Evolutionary conservation across 768 basidiomycete genomes (phyloP).

Genomic region (Brasilioporus rufonigricans): DNA sequence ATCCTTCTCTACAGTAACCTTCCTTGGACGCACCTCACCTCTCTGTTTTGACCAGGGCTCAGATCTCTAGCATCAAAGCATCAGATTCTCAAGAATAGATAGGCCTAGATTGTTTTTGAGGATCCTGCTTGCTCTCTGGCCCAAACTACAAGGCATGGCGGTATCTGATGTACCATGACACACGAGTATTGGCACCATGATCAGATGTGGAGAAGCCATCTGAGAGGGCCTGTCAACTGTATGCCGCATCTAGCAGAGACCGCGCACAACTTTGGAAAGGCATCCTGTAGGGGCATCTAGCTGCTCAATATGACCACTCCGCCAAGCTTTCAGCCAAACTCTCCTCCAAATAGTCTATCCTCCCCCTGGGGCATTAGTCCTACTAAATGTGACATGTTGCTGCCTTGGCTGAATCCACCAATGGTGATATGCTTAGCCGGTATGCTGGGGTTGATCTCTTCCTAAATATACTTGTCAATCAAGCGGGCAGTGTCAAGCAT

Average conservation of each 20-base stretch:
- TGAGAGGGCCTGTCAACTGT: conserved; percentile 29
- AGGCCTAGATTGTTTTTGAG: conserved; percentile 56
- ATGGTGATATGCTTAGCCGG: too few relatives aligned
- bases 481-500: conserved; percentile 54
- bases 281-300: conserved; percentile 57
- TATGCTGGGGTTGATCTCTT: too few relatives aligned
- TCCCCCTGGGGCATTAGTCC: conserved; percentile 44
- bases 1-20: conserved; percentile 78
- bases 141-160: too few relatives aligned
- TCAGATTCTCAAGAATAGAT: conserved; percentile 34
- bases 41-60: too few relatives aligned
- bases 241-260: background rate
- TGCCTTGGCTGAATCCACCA: too few relatives aligned
- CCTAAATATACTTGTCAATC: too few relatives aligned
- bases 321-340: conserved; percentile 42
- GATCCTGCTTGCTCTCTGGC: conserved; percentile 53
- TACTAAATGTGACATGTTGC: conserved; percentile 14
- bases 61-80: too few relatives aligned
- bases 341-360: conserved; percentile 28
- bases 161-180: too few relatives aligned
- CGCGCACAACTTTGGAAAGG: conserved; percentile 57
- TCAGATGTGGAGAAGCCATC: too few relatives aligned
- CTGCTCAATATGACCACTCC: conserved; percentile 59
- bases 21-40: too few relatives aligned
- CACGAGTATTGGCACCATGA: too few relatives aligned